Percentiles rank a stretch among this genome's conserved stretches.
phyloP scores from a whole-genome alignment of 1,284 basidiomycete genomes.

The Ceratobasidium sp. region DNA sequence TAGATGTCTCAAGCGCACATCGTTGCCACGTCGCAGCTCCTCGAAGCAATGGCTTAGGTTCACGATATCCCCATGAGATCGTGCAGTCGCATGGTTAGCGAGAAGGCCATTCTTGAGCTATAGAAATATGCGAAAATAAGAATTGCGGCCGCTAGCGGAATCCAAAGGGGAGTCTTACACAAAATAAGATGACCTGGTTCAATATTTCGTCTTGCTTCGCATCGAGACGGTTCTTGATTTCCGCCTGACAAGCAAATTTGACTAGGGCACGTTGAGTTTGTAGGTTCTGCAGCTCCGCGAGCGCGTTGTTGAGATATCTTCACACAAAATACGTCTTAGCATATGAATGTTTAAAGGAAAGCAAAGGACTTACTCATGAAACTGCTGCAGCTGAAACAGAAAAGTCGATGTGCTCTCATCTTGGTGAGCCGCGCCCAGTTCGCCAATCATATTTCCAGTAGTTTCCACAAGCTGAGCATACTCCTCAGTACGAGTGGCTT shows the following conservation, averaged over 20 bases:
- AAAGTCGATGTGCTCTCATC: neutral
- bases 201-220: neutral
- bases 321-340: neutral
- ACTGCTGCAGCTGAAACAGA: neutral
- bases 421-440: neutral
- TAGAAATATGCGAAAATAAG: neutral
- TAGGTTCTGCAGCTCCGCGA: neutral
- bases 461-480: neutral
- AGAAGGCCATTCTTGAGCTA: constrained; percentile 1
- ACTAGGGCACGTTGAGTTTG: neutral
- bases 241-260: neutral
- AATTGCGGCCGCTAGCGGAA: neutral
- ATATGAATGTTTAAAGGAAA: neutral
- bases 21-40: neutral
- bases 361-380: neutral
- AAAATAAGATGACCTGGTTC: neutral
- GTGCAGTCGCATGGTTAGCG: neutral
- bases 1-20: neutral
- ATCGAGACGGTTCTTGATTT: neutral
- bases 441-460: neutral
- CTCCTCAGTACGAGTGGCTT: neutral
- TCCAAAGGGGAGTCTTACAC: neutral
- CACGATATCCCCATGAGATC: neutral
- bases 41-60: too few species aligned
- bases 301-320: neutral